These are phyloP conservation scores for Eleusine coracana DNA, from an alignment of 176 grass and related monocot genomes.

Conservation along the genomic window DNA sequence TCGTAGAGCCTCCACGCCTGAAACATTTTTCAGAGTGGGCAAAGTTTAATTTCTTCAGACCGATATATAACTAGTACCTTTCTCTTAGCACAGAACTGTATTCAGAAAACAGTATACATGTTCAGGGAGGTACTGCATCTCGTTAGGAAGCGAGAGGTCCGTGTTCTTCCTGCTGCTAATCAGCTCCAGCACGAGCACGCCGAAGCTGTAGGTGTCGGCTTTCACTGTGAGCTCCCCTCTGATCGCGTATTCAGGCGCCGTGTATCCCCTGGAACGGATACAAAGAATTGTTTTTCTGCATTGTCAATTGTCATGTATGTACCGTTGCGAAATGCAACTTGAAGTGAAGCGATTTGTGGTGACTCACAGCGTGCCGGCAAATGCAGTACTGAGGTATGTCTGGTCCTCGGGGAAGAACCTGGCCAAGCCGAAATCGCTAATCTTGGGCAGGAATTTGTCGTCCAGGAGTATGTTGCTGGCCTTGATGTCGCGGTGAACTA, in stretches of 20 bases:
- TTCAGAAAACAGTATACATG: constrained; percentile 21
- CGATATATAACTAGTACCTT: background rate
- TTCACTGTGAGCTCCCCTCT: constrained; percentile 71
- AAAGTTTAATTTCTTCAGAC: background rate
- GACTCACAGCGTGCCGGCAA: constrained; percentile 68
- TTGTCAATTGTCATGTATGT: background rate
- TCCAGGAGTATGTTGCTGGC: constrained; percentile 77
- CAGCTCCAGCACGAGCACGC: constrained; percentile 72
- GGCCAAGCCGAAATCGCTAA: constrained; percentile 73
- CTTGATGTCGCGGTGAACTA: constrained; percentile 80
- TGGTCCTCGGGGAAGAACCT: constrained; percentile 76
- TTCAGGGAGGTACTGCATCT: constrained; percentile 57
- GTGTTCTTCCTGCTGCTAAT: constrained; percentile 67
- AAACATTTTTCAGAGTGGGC: background rate
- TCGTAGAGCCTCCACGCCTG: constrained; percentile 61
- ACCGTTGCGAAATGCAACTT: background rate
- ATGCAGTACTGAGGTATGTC: constrained; percentile 61
- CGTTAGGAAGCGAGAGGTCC: constrained; percentile 51
- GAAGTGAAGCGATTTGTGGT: background rate
- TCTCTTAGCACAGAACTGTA: background rate
- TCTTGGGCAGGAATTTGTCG: constrained; percentile 75
- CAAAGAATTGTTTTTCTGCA: background rate
- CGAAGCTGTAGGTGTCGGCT: constrained; percentile 77
- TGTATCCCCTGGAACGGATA: constrained; percentile 52
- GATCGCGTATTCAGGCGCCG: constrained; percentile 73